Conservation (phyloP, 495 filamentous ascomycete species). For the Pyrenula aspistea region DNA sequence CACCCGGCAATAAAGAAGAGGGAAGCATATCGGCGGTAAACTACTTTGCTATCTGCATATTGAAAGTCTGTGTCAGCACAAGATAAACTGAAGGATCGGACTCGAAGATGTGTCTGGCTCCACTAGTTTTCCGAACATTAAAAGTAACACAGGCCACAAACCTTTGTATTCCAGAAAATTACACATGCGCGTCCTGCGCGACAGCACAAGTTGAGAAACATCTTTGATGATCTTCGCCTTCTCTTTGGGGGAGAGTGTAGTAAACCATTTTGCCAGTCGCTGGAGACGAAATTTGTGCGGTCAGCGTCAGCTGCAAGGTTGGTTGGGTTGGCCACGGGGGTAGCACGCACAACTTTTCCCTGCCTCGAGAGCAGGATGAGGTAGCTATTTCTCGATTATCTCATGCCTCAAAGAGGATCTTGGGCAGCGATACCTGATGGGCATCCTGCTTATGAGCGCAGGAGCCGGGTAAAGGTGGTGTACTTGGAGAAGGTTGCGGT, state of each 20-base stretch:
- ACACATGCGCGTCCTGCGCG: slow-evolving; percentile 94
- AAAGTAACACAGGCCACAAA: slow-evolving; percentile 15
- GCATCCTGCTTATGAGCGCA: neutral
- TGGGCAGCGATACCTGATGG: neutral
- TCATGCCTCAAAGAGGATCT: neutral
- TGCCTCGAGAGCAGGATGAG: slow-evolving; percentile 93
- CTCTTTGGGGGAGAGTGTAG: slow-evolving; percentile 92
- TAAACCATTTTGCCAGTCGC: slow-evolving; percentile 99
- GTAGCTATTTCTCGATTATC: slow-evolving; percentile 46
- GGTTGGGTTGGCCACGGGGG: slow-evolving; percentile 14
- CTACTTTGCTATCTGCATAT: slow-evolving; percentile 81
- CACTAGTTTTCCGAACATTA: slow-evolving; percentile 3
- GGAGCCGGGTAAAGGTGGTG: too few relatives aligned
- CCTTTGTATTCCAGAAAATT: slow-evolving; percentile 99
- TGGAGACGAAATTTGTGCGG: slow-evolving; percentile 32
- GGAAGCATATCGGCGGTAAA: slow-evolving; percentile 96
- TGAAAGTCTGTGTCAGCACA: too few relatives aligned
- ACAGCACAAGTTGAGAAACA: slow-evolving; percentile 94
- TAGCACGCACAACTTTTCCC: slow-evolving; percentile 85
- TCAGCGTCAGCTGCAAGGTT: slow-evolving; percentile 4
- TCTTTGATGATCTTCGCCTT: slow-evolving; percentile 99
- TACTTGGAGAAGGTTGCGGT: too few relatives aligned
- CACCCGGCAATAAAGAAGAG: slow-evolving; percentile 99
- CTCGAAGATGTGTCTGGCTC: slow-evolving; percentile 2
- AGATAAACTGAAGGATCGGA: too few relatives aligned